Evolutionary conservation across 1,139 yeast genomes (phyloP).

Genomic region (Magnusiomyces fungicola): DNA sequence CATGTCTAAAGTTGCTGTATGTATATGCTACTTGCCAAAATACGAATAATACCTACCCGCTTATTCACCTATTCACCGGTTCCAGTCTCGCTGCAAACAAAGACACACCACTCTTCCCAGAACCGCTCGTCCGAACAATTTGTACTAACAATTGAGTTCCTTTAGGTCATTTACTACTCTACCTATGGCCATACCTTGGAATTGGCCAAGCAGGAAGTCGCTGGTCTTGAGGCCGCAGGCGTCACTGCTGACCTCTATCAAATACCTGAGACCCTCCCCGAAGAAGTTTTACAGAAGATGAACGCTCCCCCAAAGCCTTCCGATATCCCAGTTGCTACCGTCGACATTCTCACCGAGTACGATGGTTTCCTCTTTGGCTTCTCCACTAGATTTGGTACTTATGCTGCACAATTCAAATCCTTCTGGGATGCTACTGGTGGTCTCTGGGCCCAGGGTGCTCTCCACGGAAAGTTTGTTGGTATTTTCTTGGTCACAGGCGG

Average conservation of each 20-base stretch:
- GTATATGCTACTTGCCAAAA: slow-evolving; percentile 9
- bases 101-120: slow-evolving; percentile 2
- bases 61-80: neutral
- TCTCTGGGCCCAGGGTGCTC: slow-evolving; percentile 52
- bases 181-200: slow-evolving; percentile 53
- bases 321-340: slow-evolving; percentile 42
- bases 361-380: slow-evolving; percentile 59
- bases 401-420: slow-evolving; percentile 57
- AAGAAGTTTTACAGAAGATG: slow-evolving; percentile 42
- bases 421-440: slow-evolving; percentile 58
- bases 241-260: slow-evolving; percentile 53
- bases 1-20: slow-evolving; percentile 23
- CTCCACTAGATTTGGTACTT: slow-evolving; percentile 57
- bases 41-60: neutral
- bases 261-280: slow-evolving; percentile 51
- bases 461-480: slow-evolving; percentile 52
- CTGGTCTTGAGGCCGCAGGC: slow-evolving; percentile 48
- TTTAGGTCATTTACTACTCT: slow-evolving; percentile 47
- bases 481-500: slow-evolving; percentile 52
- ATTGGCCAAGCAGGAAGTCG: slow-evolving; percentile 49
- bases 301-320: slow-evolving; percentile 46
- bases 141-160: neutral
- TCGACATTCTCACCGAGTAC: slow-evolving; percentile 41
- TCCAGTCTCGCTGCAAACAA: neutral
- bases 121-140: neutral